Base-by-base conservation (phyloP, 345 rosid genomes). In the Bretschneidera sinensis region DNA sequence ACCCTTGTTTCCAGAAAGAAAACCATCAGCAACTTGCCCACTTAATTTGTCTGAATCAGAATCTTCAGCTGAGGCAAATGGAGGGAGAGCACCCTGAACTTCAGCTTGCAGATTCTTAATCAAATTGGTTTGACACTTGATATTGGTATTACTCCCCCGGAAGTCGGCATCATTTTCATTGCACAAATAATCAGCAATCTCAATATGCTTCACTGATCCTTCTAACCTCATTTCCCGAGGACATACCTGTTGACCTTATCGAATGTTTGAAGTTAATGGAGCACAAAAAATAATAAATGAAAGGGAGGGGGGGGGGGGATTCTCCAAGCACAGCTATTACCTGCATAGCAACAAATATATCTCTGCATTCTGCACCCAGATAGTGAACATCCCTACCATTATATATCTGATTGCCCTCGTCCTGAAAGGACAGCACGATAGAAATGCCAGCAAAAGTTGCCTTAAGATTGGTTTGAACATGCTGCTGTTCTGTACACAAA, bases 281-380 rank as follows among this genome's bases (percentile, higher is more conserved):
- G 51, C 33, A 34, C 57, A 57, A 13, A 20, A 65, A 60, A n/a
- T 16, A 21, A 56, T 17, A 69, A 23, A 71, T 50, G 52, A 63
- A 49, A 57, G 39, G 53, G 21, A 64, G 55, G n/a, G n/a, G 33
- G 59, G 53, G 62, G 53, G 48, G 49, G 54, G 52, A 21, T 31
- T 55, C 48, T 54, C 23, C 67, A 60, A 68, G 57, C 62, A 76
- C 51, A 64, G 59, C 63, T 55, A 76, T 76, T 79, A 94, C 99
- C 99, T 90, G 85, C 64, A 94, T 62, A 65, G 61, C 68, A 70
- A 87, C 74, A 60, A 71, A 69, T 21, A 86, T 74, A 59, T 78
- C 79, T 65, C 75, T 70, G 76, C 86, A 84, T 69, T 90, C 88
- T 43, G 81, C 85, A 70, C 74, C 92, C 71, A 88, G 66, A 84